These are phyloP conservation scores for Penicillium rolfsii DNA, from an alignment of 2,329 filamentous ascomycete genomes.

Conservation along the genomic window DNA sequence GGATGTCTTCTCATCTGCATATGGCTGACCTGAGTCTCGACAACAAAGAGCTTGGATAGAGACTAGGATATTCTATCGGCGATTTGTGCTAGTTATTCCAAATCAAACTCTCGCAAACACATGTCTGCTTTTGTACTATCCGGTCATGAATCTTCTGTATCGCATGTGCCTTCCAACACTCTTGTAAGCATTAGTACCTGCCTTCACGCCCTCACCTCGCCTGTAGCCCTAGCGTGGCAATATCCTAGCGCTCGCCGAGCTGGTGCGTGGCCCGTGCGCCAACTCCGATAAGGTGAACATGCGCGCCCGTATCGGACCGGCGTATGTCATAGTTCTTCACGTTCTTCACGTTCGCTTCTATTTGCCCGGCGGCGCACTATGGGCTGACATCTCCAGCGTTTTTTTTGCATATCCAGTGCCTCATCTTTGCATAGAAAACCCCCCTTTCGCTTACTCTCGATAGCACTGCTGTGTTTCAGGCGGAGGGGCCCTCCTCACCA, in stretches of 20 bases:
- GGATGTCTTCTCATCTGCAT: background rate
- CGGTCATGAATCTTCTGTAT: background rate
- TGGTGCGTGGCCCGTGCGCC: slow-evolving; percentile 25
- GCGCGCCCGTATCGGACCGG: slow-evolving; percentile 24
- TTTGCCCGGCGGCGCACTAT: slow-evolving; percentile 19
- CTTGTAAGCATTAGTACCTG: background rate
- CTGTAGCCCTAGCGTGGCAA: slow-evolving; percentile 19
- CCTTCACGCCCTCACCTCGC: background rate
- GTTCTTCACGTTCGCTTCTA: slow-evolving; percentile 21
- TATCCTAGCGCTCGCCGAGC: background rate
- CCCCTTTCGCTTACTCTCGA: background rate
- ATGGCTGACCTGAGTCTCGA: background rate
- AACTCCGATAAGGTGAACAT: slow-evolving; percentile 29
- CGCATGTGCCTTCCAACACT: background rate
- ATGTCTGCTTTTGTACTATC: background rate
- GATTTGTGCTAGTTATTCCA: background rate
- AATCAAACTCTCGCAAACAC: background rate
- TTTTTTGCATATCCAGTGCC: slow-evolving; percentile 18
- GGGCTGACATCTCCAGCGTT: slow-evolving; percentile 25
- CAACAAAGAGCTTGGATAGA: background rate
- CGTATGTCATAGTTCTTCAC: slow-evolving; percentile 35
- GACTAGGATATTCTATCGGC: background rate
- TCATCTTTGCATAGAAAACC: slow-evolving; percentile 8
- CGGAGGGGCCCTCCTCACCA: slow-evolving; percentile 44
- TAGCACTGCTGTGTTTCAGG: slow-evolving; percentile 13